phyloP scores from a whole-genome alignment of 177 flowering plant genomes.

The Vitis hybrid region DNA sequence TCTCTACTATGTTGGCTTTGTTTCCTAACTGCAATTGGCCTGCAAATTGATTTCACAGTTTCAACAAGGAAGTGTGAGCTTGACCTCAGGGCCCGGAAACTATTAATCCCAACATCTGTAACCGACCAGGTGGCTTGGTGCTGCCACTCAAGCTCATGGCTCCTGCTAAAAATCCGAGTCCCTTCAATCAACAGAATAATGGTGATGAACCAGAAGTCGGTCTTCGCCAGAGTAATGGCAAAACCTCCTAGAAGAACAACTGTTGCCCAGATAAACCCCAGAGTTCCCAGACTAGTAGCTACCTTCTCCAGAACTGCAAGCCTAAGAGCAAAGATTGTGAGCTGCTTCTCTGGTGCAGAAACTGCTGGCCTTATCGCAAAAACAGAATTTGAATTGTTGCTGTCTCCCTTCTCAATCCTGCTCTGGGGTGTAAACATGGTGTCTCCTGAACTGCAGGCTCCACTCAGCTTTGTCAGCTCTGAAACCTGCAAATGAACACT shows the following conservation, averaged over 20 bases:
- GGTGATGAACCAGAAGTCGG: constrained; percentile 90
- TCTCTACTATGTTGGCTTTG: constrained; percentile 28
- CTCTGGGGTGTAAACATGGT: constrained; percentile 39
- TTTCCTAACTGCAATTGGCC: constrained; percentile 17
- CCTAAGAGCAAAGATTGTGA: constrained; percentile 86
- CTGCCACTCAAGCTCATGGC: constrained; percentile 96
- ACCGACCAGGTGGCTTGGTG: constrained; percentile 92
- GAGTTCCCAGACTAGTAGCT: constrained; percentile 82
- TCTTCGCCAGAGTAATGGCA: constrained; percentile 67
- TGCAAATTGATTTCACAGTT: constrained; percentile 22
- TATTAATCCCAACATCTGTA: constrained; percentile 65
- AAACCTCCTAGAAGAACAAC: constrained; percentile 97
- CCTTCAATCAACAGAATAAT: constrained; percentile 79
- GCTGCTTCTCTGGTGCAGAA: constrained; percentile 80
- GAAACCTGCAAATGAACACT: constrained; percentile 30
- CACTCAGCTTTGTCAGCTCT: constrained; percentile 23
- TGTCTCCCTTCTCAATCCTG: constrained; percentile 31
- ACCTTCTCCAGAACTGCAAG: constrained; percentile 83
- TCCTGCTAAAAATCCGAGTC: constrained; percentile 81
- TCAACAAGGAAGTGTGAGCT: constrained; percentile 39
- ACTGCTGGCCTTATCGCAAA: constrained; percentile 21
- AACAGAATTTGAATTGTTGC: constrained; percentile 29
- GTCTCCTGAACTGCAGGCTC: constrained; percentile 15
- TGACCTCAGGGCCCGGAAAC: constrained; percentile 63
- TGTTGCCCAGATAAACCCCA: constrained; percentile 97